Evolutionary conservation across 164 flowering plant species (phyloP).

Genomic region (Pachysandra terminalis): DNA sequence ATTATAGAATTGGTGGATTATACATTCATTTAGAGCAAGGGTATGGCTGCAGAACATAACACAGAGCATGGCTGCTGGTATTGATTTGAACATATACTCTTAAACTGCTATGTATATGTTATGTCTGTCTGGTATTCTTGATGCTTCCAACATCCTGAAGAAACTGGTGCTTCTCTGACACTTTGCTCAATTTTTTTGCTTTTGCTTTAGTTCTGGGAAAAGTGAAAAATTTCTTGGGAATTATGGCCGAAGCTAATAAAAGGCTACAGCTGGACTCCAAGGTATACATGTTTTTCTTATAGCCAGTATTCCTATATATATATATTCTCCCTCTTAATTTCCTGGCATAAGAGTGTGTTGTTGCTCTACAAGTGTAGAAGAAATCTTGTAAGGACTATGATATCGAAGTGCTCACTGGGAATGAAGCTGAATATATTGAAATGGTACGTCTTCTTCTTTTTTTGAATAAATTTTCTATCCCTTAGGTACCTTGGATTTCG

Average conservation of each 20-base stretch:
- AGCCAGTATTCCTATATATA: background rate
- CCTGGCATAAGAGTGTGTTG: background rate
- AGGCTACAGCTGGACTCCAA: constrained; percentile 40
- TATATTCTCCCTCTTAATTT: too few relatives aligned
- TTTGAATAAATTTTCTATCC: too few relatives aligned
- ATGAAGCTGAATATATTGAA: constrained; percentile 55
- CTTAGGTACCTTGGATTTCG: too few relatives aligned
- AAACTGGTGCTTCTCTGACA: background rate
- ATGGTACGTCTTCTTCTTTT: constrained; percentile 30
- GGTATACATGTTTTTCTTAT: constrained; percentile 17
- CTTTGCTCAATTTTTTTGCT: background rate
- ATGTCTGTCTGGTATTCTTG: too few relatives aligned
- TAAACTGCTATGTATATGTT: too few relatives aligned
- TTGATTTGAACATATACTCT: too few relatives aligned
- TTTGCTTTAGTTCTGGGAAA: constrained; percentile 43
- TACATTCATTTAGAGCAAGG: too few relatives aligned
- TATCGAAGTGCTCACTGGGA: constrained; percentile 51
- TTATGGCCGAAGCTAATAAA: constrained; percentile 52
- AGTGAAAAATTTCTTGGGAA: constrained; percentile 48
- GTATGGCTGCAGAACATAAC: too few relatives aligned
- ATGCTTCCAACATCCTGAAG: background rate
- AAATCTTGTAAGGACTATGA: constrained; percentile 29
- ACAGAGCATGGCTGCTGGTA: too few relatives aligned
- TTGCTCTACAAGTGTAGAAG: constrained; percentile 26
- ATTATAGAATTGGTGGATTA: too few relatives aligned